Conservation (phyloP, 2,329 filamentous ascomycete genomes). For the Penicillium sp. region DNA sequence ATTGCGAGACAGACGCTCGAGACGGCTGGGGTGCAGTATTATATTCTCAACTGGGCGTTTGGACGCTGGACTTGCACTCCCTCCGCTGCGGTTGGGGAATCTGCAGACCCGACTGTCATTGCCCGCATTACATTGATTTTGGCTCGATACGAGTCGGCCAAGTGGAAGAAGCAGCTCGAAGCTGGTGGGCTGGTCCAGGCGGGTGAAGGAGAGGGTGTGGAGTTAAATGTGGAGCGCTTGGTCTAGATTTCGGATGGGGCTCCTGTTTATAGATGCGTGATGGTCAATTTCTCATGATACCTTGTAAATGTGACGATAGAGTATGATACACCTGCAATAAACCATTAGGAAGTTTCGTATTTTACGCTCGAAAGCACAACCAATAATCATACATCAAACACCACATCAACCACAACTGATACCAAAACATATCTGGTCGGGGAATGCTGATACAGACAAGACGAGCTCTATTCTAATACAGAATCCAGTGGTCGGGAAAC, state of each 20-base stretch:
- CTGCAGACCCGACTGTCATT: conserved; percentile 31
- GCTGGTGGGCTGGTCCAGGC: conserved; percentile 37
- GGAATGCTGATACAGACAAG: not conserved
- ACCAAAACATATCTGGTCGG: not conserved
- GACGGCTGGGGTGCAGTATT: conserved; percentile 51
- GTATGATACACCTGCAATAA: not conserved
- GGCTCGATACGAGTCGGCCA: conserved; percentile 47
- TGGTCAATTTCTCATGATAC: conserved; percentile 10
- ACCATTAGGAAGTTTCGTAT: not conserved
- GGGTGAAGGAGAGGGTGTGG: conserved; percentile 15
- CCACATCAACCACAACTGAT: not conserved
- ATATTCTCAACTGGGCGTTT: conserved; percentile 98
- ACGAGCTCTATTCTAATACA: conserved; percentile 5
- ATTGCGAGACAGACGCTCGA: conserved; percentile 30
- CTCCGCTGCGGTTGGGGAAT: conserved; percentile 40
- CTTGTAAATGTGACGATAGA: conserved; percentile 6
- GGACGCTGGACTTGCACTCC: conserved; percentile 88
- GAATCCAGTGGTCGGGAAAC: not conserved
- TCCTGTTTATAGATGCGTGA: conserved; percentile 1
- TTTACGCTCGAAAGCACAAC: not conserved
- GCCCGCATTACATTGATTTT: conserved; percentile 48
- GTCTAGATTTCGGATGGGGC: conserved; percentile 19
- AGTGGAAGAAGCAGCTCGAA: conserved; percentile 51
- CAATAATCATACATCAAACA: not conserved
- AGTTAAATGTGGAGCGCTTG: conserved; percentile 37